Conservation (phyloP, 73 alveolate species). For the Paramecium biaurelia region DNA sequence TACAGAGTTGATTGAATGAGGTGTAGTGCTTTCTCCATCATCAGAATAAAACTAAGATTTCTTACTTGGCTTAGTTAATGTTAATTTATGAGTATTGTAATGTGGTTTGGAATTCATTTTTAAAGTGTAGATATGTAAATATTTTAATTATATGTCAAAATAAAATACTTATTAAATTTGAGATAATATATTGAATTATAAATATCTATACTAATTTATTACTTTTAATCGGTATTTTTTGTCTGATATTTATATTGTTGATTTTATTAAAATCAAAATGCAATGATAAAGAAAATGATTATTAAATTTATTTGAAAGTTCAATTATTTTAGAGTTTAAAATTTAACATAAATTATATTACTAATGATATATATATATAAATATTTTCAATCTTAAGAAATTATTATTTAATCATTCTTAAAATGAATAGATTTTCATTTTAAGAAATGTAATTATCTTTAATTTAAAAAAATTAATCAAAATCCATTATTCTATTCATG, state of each 20-base stretch:
- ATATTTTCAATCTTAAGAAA: not conserved
- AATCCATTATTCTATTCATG: not conserved
- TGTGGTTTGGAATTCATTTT: not conserved
- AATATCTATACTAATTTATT: not conserved
- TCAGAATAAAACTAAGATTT: slow-evolving; percentile 35
- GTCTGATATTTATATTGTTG: not conserved
- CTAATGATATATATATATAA: not conserved
- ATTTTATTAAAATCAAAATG: not conserved
- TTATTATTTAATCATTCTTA: not conserved
- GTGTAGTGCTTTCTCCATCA: not conserved
- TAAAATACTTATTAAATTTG: not conserved
- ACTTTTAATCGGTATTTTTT: not conserved
- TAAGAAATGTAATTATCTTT: not conserved
- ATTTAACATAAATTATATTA: too few species aligned
- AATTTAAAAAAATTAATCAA: not conserved
- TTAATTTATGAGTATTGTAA: not conserved
- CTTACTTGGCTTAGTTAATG: not conserved
- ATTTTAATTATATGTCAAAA: not conserved
- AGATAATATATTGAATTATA: not conserved
- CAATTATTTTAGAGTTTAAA: not conserved
- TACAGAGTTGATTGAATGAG: not conserved
- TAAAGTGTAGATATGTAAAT: not conserved
- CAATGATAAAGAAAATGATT: not conserved
- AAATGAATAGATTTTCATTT: not conserved
- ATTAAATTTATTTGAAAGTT: not conserved